A percentile compares a stretch with the other conserved stretches of the same genome.
These are phyloP conservation scores for Microdochium trichocladiopsis DNA, from an alignment of 2,329 filamentous ascomycete species.

Conservation along the genomic window DNA sequence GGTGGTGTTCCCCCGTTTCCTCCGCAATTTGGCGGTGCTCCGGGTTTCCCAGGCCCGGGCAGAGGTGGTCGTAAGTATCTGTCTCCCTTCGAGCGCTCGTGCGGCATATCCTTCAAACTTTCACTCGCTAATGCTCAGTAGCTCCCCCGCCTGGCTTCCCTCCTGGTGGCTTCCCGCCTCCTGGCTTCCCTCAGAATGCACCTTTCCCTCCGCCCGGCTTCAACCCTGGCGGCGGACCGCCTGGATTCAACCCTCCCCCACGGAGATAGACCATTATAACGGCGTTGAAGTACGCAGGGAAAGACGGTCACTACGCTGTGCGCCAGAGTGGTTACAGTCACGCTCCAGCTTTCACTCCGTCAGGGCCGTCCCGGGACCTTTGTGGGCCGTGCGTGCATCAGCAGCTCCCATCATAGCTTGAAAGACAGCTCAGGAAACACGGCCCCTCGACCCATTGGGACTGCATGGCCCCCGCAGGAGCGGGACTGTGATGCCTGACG, in stretches of 20 bases:
- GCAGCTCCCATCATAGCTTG: neutral
- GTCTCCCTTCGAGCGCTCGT: neutral
- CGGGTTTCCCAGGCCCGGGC: conserved; percentile 9
- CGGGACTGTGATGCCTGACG: too few relatives aligned
- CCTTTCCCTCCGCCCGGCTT: conserved; percentile 45
- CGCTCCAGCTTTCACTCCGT: too few relatives aligned
- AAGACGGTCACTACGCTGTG: too few relatives aligned
- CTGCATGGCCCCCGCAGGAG: too few relatives aligned
- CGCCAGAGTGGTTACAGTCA: conserved; percentile 6
- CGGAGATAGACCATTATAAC: conserved; percentile 36
- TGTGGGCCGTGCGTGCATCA: too few relatives aligned
- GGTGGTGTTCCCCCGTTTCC: conserved; percentile 58
- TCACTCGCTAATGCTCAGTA: conserved; percentile 23
- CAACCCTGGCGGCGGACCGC: conserved; percentile 42
- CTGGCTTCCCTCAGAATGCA: conserved; percentile 33
- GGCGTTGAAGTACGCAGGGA: neutral
- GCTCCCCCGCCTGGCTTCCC: conserved; percentile 42
- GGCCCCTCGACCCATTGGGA: too few relatives aligned
- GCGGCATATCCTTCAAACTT: neutral
- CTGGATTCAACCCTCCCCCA: conserved; percentile 71
- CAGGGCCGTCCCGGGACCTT: too few relatives aligned
- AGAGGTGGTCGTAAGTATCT: conserved; percentile 1
- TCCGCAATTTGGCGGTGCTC: conserved; percentile 43
- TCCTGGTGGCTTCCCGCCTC: conserved; percentile 37
- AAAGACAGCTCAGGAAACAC: too few relatives aligned